Conservation (phyloP, 371 early-diverging fungal species). For the Mortierella sp. region DNA sequence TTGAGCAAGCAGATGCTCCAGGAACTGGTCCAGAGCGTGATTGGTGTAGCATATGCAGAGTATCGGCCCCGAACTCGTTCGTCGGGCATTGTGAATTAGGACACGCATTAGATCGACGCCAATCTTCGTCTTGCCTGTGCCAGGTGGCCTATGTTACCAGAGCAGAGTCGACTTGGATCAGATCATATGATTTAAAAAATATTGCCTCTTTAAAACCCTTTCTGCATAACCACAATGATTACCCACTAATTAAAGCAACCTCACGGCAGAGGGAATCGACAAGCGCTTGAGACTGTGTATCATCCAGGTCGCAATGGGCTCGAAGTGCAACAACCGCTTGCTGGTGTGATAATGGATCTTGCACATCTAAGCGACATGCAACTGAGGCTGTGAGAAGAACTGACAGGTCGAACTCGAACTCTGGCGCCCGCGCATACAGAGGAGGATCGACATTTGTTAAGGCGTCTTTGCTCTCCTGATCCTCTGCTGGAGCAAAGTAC, state of each 20-base stretch:
- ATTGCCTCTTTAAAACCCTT: not conserved
- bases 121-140: slow-evolving; percentile 56
- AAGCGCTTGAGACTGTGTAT: slow-evolving; percentile 28
- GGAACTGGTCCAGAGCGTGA: slow-evolving; percentile 61
- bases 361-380: not conserved
- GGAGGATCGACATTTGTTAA: slow-evolving; percentile 9
- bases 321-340: not conserved
- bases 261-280: slow-evolving; percentile 29
- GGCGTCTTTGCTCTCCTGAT: too few relatives aligned
- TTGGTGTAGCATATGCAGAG: slow-evolving; percentile 56
- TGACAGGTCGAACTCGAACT: slow-evolving; percentile 27
- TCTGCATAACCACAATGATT: not conserved
- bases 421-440: slow-evolving; percentile 28
- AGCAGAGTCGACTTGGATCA: too few relatives aligned
- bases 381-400: not conserved
- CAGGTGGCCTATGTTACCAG: slow-evolving; percentile 53
- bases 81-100: slow-evolving; percentile 24
- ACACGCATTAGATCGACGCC: slow-evolving; percentile 53
- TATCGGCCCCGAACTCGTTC: slow-evolving; percentile 48
- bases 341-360: not conserved
- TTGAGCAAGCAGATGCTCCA: slow-evolving; percentile 27
- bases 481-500: slow-evolving; percentile 28
- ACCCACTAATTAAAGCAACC: slow-evolving; percentile 43
- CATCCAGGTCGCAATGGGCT: slow-evolving; percentile 12
- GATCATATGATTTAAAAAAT: not conserved